Base-by-base conservation (phyloP, 805 yeast species). In the Nakazawaea ernobii region DNA sequence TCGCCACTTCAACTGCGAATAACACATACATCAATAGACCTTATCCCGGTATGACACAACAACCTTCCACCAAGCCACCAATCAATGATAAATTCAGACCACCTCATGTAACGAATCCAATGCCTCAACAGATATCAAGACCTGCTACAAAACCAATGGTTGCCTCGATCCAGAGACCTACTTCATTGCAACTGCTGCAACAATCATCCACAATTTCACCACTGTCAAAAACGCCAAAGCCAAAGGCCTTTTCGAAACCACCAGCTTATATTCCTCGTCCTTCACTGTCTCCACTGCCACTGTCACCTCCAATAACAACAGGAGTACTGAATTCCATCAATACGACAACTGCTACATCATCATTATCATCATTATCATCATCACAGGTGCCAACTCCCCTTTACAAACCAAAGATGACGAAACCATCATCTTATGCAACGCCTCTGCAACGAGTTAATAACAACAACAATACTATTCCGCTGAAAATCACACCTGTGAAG, bases 181-280 rank as follows among this genome's bases (percentile, higher is more conserved):
- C 5, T 20, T 20, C 10, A n/a, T 30, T 26, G 32, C 41, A 2
- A 7, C 41, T 24, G n/a, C 35, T 7, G n/a, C 42, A 28, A 28
- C 35, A 13, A n/a, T n/a, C 27, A 39, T 10, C 20, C 8, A 13
- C 42, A 32, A 28, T 13, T 4, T 20, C 42, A 17, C 29, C 41
- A 17, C 11, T 30, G 13, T 13, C 27, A 55, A 42, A 62, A 59
- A 49, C 67, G 62, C 15, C 62, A 58, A 36, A 58, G 54, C 49
- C 62, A 58, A 50, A 59, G 59, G 8, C 57, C 53, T 40, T 56
- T 53, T 13, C 50, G 52, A 17, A 43, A 52, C n/a, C 52, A 8
- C n/a, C 51, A n/a, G 42, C 40, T 35, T 40, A 37, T 26, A 20
- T 32, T 9, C 9, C 43, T 17, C 28, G 39, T 8, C 29, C 37